A percentile compares a stretch with the other conserved stretches of the same genome.
These are phyloP conservation scores for Syzygium aqueum DNA, from an alignment of 345 rosid species.

Conservation along the genomic window DNA sequence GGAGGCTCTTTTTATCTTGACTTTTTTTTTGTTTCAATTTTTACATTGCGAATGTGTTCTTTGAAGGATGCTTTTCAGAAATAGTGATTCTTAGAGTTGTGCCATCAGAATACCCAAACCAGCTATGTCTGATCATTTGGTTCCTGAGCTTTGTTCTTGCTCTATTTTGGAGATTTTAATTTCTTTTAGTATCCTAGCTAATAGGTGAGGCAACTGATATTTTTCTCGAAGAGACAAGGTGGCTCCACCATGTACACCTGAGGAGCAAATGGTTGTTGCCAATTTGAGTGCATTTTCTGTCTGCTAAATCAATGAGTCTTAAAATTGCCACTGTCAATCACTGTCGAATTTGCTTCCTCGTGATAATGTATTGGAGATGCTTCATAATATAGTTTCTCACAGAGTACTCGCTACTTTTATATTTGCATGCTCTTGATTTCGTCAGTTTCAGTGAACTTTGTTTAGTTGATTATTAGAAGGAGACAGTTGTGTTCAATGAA, in stretches of 20 bases:
- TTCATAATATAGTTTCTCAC: neutral
- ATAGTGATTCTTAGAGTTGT: neutral
- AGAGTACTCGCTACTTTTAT: neutral
- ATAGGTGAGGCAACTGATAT: neutral
- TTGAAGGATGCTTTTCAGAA: neutral
- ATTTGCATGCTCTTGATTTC: neutral
- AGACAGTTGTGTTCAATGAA: neutral
- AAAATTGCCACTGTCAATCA: neutral
- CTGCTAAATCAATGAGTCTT: neutral
- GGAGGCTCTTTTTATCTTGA: neutral
- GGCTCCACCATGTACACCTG: neutral
- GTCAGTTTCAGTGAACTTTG: neutral
- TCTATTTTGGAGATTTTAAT: neutral
- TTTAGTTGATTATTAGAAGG: neutral
- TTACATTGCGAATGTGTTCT: neutral
- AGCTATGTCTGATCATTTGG: neutral
- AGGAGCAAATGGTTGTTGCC: neutral
- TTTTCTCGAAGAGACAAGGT: neutral
- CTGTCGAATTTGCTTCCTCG: neutral
- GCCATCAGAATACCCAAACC: neutral
- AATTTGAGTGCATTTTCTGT: neutral
- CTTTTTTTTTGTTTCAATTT: neutral
- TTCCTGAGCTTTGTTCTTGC: neutral
- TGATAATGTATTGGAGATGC: neutral
- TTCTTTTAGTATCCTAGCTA: neutral